Evolutionary conservation across 2,329 filamentous ascomycete species (phyloP).

Genomic region (Dendryphion nanum): DNA sequence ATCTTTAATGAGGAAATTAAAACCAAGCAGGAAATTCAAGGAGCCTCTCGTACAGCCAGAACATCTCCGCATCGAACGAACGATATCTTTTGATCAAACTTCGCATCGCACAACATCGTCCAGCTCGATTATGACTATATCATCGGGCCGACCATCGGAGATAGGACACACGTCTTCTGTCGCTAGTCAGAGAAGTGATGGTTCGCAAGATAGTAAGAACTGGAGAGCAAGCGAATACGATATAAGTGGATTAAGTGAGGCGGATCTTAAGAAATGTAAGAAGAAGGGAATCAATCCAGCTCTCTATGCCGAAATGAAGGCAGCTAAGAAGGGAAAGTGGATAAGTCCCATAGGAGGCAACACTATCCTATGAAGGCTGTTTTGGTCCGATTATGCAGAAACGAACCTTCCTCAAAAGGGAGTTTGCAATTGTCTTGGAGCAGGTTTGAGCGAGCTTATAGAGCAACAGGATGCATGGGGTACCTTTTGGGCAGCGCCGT

Average conservation of each 20-base stretch:
- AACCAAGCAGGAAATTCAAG: conserved; percentile 6
- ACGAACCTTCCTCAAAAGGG: too few relatives aligned
- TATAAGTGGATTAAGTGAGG: conserved; percentile 36
- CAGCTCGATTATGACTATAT: conserved; percentile 19
- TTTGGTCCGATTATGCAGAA: too few relatives aligned
- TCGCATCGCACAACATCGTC: conserved; percentile 29
- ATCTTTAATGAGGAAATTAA: conserved; percentile 18
- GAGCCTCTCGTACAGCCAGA: conserved; percentile 11
- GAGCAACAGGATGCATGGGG: too few relatives aligned
- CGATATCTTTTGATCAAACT: conserved; percentile 31
- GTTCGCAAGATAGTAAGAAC: conserved; percentile 24
- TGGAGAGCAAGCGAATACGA: conserved; percentile 44
- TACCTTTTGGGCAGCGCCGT: too few relatives aligned
- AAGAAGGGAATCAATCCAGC: conserved; percentile 50
- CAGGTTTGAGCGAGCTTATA: too few relatives aligned
- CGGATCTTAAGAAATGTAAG: conserved; percentile 44
- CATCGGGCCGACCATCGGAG: conserved; percentile 17
- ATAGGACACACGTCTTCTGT: conserved; percentile 7
- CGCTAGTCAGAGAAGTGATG: conserved; percentile 1
- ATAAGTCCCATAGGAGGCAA: conserved; percentile 36
- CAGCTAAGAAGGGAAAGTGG: conserved; percentile 41
- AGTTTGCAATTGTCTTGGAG: too few relatives aligned
- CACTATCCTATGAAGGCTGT: conserved; percentile 26
- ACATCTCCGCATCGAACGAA: conserved; percentile 31
- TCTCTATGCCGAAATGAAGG: conserved; percentile 49